phyloP scores from a whole-genome alignment of 2,329 filamentous ascomycete species.

The Botrytis fragariae region DNA sequence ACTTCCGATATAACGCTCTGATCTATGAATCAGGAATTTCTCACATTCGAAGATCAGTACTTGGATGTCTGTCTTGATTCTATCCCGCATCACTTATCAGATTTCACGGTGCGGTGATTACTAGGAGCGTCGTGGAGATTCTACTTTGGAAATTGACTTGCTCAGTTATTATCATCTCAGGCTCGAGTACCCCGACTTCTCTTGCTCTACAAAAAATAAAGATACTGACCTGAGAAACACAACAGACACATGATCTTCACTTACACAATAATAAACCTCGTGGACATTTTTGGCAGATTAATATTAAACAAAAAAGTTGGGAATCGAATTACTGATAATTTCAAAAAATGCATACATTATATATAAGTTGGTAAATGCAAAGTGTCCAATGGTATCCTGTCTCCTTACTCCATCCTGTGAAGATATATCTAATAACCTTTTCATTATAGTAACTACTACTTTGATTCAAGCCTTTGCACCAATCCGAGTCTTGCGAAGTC shows the following conservation, averaged over 20 bases:
- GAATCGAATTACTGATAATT: neutral
- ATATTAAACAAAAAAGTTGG: neutral
- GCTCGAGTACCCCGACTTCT: neutral
- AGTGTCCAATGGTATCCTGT: slow-evolving; percentile 9
- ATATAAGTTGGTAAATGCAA: slow-evolving; percentile 2
- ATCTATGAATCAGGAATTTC: neutral
- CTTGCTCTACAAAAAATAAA: neutral
- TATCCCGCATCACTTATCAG: neutral
- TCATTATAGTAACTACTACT: slow-evolving; percentile 9
- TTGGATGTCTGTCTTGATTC: neutral
- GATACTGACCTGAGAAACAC: neutral
- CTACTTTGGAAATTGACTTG: neutral
- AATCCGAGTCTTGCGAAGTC: slow-evolving; percentile 6
- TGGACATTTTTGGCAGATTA: neutral
- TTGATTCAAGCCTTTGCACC: neutral
- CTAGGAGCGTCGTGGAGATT: neutral
- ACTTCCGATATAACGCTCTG: too few species aligned
- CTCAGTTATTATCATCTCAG: neutral
- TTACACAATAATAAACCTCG: neutral
- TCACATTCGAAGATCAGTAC: neutral
- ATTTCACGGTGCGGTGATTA: neutral
- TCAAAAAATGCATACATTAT: slow-evolving; percentile 12
- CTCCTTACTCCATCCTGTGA: slow-evolving; percentile 7
- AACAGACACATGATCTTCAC: neutral
- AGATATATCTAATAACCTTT: slow-evolving; percentile 12